A percentile compares a stretch with the other conserved stretches of the same genome.
Conservation (phyloP, 495 filamentous ascomycete genomes). For the Annulohypoxylon bovei region DNA sequence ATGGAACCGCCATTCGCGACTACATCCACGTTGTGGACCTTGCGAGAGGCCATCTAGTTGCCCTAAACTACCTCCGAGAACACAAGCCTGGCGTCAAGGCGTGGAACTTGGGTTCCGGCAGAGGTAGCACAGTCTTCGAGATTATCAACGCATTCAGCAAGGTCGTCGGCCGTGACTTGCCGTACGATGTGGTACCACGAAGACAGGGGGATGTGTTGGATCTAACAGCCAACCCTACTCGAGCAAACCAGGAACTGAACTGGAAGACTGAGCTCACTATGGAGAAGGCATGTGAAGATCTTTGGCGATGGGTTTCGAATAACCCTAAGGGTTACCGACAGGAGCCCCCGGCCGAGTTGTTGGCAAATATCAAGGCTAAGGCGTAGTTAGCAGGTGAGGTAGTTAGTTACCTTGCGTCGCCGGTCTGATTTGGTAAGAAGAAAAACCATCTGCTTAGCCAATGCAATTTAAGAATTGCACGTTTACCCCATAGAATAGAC, state of each 20-base stretch:
- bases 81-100: slow-evolving; percentile 92
- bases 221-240: slow-evolving; percentile 88
- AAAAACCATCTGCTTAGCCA: slow-evolving; percentile 8
- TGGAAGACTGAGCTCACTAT: slow-evolving; percentile 94
- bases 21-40: slow-evolving; percentile 74
- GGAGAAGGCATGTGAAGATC: slow-evolving; percentile 90
- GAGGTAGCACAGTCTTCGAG: slow-evolving; percentile 93
- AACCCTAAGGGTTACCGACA: slow-evolving; percentile 96
- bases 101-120: slow-evolving; percentile 98
- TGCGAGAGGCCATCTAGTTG: slow-evolving; percentile 86
- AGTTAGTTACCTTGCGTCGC: slow-evolving; percentile 1
- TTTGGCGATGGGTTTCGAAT: slow-evolving; percentile 95
- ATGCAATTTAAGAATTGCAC: slow-evolving; percentile 3
- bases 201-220: slow-evolving; percentile 92
- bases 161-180: slow-evolving; percentile 83
- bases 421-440: slow-evolving; percentile 20
- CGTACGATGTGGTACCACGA: slow-evolving; percentile 86
- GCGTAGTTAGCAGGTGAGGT: slow-evolving; percentile 1
- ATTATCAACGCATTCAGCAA: slow-evolving; percentile 95
- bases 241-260: slow-evolving; percentile 85
- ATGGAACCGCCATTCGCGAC: slow-evolving; percentile 80
- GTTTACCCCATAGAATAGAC: slow-evolving; percentile 29
- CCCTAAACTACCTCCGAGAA: slow-evolving; percentile 89
- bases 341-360: slow-evolving; percentile 82
- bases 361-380: slow-evolving; percentile 71